These are phyloP conservation scores for Teunomyces kruisii DNA, from an alignment of 805 yeast genomes.

Conservation along the genomic window DNA sequence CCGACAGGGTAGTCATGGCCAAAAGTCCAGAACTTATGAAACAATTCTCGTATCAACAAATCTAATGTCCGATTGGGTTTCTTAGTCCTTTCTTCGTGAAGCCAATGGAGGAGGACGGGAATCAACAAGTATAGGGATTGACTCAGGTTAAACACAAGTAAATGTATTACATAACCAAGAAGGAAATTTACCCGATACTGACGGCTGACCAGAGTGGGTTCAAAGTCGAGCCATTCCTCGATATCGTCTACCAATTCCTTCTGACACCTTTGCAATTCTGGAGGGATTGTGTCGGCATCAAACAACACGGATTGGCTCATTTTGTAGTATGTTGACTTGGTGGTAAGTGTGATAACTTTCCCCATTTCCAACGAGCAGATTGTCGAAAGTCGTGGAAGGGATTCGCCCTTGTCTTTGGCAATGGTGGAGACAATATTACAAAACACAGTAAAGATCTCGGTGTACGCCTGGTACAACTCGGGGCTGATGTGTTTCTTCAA, in stretches of 20 bases:
- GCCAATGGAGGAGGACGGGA: slow-evolving; percentile 40
- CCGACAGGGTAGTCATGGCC: slow-evolving; percentile 11
- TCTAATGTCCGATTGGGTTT: background rate
- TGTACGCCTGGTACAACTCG: slow-evolving; percentile 28
- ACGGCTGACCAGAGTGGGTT: slow-evolving; percentile 24
- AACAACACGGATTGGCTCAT: slow-evolving; percentile 28
- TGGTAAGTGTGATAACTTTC: slow-evolving; percentile 31
- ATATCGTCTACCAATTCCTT: slow-evolving; percentile 31
- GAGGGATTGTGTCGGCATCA: slow-evolving; percentile 25
- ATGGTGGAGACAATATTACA: slow-evolving; percentile 22
- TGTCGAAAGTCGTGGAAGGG: slow-evolving; percentile 16
- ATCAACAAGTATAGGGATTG: slow-evolving; percentile 28
- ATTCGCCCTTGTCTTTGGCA: background rate
- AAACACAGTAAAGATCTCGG: slow-evolving; percentile 32
- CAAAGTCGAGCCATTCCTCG: slow-evolving; percentile 37
- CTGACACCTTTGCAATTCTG: slow-evolving; percentile 19
- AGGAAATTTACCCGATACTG: slow-evolving; percentile 24
- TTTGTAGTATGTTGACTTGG: slow-evolving; percentile 33
- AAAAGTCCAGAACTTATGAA: slow-evolving; percentile 24
- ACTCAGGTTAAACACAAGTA: slow-evolving; percentile 36
- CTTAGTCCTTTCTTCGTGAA: slow-evolving; percentile 22
- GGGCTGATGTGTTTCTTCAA: slow-evolving; percentile 25
- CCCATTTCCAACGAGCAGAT: slow-evolving; percentile 31
- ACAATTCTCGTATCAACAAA: slow-evolving; percentile 11
- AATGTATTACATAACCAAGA: slow-evolving; percentile 34